Conservation (phyloP, 2,329 filamentous ascomycete genomes). For the Exophiala bonariae region DNA sequence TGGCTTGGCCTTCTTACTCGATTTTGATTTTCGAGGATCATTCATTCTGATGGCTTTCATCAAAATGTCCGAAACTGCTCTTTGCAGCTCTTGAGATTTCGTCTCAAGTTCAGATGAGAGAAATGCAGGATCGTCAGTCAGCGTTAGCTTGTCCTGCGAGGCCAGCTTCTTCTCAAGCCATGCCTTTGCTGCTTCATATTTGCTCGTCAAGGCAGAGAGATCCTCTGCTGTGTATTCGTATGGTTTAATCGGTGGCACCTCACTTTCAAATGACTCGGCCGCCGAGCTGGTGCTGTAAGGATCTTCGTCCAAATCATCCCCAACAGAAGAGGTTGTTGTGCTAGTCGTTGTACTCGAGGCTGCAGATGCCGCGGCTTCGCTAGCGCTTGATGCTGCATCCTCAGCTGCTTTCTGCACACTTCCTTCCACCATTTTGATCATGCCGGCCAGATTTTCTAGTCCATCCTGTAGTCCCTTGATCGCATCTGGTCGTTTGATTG, state of each 20-base stretch:
- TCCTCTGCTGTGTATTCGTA: slow-evolving; percentile 72
- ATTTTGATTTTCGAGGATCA: slow-evolving; percentile 29
- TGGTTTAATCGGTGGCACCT: slow-evolving; percentile 40
- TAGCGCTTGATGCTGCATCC: slow-evolving; percentile 56
- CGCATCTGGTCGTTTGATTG: slow-evolving; percentile 67
- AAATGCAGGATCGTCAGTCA: slow-evolving; percentile 73
- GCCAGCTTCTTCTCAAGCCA: slow-evolving; percentile 76
- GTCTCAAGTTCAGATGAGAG: slow-evolving; percentile 69
- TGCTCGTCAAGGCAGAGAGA: slow-evolving; percentile 62
- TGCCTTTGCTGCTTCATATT: slow-evolving; percentile 61
- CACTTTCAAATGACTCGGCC: slow-evolving; percentile 33
- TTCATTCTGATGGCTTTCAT: slow-evolving; percentile 67
- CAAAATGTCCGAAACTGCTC: slow-evolving; percentile 68
- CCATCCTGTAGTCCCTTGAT: slow-evolving; percentile 67
- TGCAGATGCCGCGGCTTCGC: slow-evolving; percentile 47
- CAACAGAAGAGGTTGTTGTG: slow-evolving; percentile 45
- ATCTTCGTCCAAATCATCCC: slow-evolving; percentile 77
- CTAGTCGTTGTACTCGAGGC: slow-evolving; percentile 49
- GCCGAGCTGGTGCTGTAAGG: slow-evolving; percentile 39
- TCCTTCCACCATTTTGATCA: slow-evolving; percentile 68
- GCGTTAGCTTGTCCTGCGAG: slow-evolving; percentile 68
- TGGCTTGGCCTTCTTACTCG: slow-evolving; percentile 32
- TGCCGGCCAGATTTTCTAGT: slow-evolving; percentile 69
- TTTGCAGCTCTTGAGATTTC: slow-evolving; percentile 70
- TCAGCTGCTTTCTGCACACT: slow-evolving; percentile 71